Base-by-base conservation (phyloP, 352 stramenopile genomes). In the Phytopythium helicoides region DNA sequence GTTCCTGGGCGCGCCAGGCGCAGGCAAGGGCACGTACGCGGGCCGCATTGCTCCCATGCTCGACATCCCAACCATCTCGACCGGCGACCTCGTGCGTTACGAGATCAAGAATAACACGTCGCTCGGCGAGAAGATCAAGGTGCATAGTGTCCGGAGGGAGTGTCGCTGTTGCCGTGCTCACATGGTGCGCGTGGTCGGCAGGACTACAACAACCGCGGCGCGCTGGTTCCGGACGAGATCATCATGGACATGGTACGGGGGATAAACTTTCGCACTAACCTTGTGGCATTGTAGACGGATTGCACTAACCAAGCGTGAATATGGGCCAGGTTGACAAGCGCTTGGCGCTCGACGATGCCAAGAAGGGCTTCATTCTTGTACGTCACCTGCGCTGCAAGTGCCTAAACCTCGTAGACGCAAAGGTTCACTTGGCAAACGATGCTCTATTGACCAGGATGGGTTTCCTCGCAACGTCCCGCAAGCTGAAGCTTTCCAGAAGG, bases 21-120 rank as follows among this genome's bases (percentile, higher is more conserved):
- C 87, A 3, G 89, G 89, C 59, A 97, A 97, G 69, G 89, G 89
- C 59, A 97, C 89, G 40, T 97, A 96, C 59, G 86, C 87, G 25
- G 82, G 72, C 37, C 84, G 85, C 51, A 92, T 97, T 35, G 82
- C 86, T n/a, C 79, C 80, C 10, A 79, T 87, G 66, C 69, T 96
- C 49, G 58, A 87, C 51, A 92, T 96, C 62, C 87, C 88, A 35
- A 92, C 85, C 34, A 96, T 97, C 47, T 94, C 86, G 12, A 96
- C 86, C 34, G 86, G 89, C 18, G 89, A 97, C 45, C 68, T 97
- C 39, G 81, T 97, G 52, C 81, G 89, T 40, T 66, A 89, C 51
- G 86, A 96, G 70, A 94, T 95, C 55, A 95, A 95, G 64, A 84
- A 67, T 7, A 71, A 71, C 54, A 89, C 84, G 38, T 38, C 62